These are phyloP conservation scores for Penicillium atrosanguineum DNA, from an alignment of 495 filamentous ascomycete genomes.

Conservation along the genomic window DNA sequence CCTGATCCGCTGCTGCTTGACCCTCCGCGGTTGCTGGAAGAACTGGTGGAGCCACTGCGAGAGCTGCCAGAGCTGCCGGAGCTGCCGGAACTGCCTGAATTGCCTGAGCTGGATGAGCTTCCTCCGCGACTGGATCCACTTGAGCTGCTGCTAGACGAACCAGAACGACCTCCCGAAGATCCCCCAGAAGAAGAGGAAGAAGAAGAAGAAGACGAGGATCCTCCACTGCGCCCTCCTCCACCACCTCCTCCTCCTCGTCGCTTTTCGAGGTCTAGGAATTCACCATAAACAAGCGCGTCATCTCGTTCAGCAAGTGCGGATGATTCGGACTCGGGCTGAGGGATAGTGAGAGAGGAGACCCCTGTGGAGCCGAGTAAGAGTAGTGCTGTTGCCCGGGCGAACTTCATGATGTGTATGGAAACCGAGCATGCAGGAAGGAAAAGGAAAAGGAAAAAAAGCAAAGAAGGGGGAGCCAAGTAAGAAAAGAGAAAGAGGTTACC, in stretches of 20 bases:
- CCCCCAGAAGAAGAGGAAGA: neutral
- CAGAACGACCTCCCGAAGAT: slow-evolving; percentile 22
- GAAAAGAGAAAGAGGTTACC: neutral
- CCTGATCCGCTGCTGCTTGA: slow-evolving; percentile 40
- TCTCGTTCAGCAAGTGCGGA: slow-evolving; percentile 17
- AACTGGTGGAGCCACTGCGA: slow-evolving; percentile 16
- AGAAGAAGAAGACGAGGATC: slow-evolving; percentile 16
- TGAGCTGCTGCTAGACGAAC: slow-evolving; percentile 48
- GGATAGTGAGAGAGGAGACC: slow-evolving; percentile 27
- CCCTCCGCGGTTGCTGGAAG: slow-evolving; percentile 56
- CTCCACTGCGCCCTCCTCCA: slow-evolving; percentile 24
- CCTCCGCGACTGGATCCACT: slow-evolving; percentile 52
- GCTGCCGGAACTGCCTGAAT: slow-evolving; percentile 19
- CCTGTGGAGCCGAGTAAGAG: slow-evolving; percentile 31
- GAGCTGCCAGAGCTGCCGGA: neutral
- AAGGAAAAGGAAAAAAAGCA: neutral
- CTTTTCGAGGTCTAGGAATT: slow-evolving; percentile 40
- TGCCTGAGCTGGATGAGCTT: slow-evolving; percentile 11
- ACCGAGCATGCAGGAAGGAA: neutral
- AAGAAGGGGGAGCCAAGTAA: neutral
- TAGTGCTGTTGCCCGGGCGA: slow-evolving; percentile 21
- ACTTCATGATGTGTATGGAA: slow-evolving; percentile 29
- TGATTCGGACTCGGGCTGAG: slow-evolving; percentile 16
- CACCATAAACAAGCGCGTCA: slow-evolving; percentile 6
- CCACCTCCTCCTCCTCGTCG: slow-evolving; percentile 48